phyloP scores from a whole-genome alignment of 1,284 basidiomycete genomes.

The Entoloma clypeatum region DNA sequence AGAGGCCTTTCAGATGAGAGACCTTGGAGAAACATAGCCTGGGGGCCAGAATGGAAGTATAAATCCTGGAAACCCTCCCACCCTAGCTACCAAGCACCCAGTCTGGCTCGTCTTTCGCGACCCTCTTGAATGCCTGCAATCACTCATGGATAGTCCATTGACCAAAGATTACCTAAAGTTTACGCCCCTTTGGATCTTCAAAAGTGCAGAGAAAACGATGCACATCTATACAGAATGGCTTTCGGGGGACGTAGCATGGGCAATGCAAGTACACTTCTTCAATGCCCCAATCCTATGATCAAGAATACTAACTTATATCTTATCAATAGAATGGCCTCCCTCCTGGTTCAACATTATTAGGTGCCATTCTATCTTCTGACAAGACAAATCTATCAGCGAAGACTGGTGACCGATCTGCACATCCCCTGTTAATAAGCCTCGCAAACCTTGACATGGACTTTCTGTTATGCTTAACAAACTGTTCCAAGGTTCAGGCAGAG shows the following conservation, averaged over 20 bases:
- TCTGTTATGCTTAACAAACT: no score
- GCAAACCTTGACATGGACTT: constrained; percentile 30
- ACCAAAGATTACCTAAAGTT: constrained; percentile 16
- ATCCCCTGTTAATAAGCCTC: constrained; percentile 30
- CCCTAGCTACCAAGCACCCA: constrained; percentile 1
- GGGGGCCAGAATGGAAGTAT: constrained; percentile 6
- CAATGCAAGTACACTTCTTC: constrained; percentile 24
- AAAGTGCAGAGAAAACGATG: constrained; percentile 15
- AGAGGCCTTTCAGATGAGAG: no score
- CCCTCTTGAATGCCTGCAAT: constrained; percentile 13
- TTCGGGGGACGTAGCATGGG: constrained; percentile 25
- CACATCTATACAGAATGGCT: constrained; percentile 26
- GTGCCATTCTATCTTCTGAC: constrained; percentile 27
- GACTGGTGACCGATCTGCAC: constrained; percentile 26
- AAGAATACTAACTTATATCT: no score
- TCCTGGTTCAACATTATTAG: constrained; percentile 26
- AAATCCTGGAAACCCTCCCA: neutral
- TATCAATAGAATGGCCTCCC: constrained; percentile 23
- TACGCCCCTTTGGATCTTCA: constrained; percentile 20
- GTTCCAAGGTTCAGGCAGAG: no score
- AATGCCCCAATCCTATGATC: no score
- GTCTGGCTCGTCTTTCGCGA: constrained; percentile 1
- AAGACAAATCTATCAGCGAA: constrained; percentile 31
- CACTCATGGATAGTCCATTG: constrained; percentile 12
- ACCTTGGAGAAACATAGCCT: no score